A percentile compares a stretch with the other conserved stretches of the same genome.
Evolutionary conservation across 1,284 basidiomycete genomes (phyloP).

Genomic region (Tilletiopsis washingtonensis): DNA sequence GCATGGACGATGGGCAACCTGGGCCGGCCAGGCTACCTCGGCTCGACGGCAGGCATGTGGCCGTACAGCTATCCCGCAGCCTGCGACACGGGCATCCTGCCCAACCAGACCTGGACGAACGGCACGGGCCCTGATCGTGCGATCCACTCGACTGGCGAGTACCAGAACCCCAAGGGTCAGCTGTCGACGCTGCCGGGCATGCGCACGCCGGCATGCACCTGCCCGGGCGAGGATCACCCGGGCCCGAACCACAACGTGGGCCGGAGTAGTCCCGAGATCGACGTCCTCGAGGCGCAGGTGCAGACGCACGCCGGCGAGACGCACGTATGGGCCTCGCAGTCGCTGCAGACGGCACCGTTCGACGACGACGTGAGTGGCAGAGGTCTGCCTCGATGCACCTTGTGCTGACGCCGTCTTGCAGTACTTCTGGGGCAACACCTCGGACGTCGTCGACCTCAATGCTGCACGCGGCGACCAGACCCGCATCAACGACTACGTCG

Average conservation of each 20-base stretch:
- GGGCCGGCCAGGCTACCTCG: constrained; percentile 10
- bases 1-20: constrained; percentile 16
- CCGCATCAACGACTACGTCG: constrained; percentile 11
- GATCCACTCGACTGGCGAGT: constrained; percentile 5
- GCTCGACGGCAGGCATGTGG: constrained; percentile 15
- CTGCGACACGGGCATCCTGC: constrained; percentile 17
- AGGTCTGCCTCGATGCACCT: constrained; percentile 26
- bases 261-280: constrained; percentile 11
- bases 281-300: constrained; percentile 14
- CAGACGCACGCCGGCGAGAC: constrained; percentile 3
- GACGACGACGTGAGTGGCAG: constrained; percentile 46
- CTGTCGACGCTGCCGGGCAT: constrained; percentile 11
- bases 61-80: constrained; percentile 11
- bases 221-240: constrained; percentile 15
- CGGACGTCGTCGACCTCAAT: not conserved
- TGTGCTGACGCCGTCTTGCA: constrained; percentile 4
- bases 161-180: constrained; percentile 7
- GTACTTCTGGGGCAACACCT: constrained; percentile 11
- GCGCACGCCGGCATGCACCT: constrained; percentile 13
- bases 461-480: not conserved
- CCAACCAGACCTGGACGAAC: constrained; percentile 9
- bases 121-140: constrained; percentile 5
- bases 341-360: constrained; percentile 15
- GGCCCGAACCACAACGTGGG: constrained; percentile 12
- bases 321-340: constrained; percentile 10